Evolutionary conservation across 495 filamentous ascomycete species (phyloP).

Genomic region (Aspergillus homomorphus): DNA sequence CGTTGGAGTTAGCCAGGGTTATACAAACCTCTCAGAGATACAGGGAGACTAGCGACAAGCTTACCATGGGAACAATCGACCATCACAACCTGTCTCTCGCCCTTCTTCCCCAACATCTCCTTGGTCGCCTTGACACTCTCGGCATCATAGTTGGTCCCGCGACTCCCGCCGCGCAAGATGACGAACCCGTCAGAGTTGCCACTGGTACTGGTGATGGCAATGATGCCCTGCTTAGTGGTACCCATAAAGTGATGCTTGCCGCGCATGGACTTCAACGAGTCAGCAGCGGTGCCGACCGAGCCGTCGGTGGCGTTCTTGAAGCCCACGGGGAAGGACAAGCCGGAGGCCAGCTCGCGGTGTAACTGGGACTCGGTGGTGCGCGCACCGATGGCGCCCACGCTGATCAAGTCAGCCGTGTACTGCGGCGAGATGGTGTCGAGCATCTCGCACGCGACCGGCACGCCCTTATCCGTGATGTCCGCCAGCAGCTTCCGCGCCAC

Average conservation of each 20-base stretch:
- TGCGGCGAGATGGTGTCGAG: conserved; percentile 86
- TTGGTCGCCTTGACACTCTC: conserved; percentile 69
- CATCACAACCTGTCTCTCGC: conserved; percentile 78
- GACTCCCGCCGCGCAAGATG: conserved; percentile 77
- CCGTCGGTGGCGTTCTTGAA: conserved; percentile 97
- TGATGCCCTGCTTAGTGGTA: conserved; percentile 86
- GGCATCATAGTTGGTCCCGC: conserved; percentile 80
- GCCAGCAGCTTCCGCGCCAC: conserved; percentile 75
- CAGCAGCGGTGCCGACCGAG: conserved; percentile 74
- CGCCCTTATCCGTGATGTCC: conserved; percentile 69
- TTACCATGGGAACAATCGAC: conserved; percentile 81
- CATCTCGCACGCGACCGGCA: conserved; percentile 91
- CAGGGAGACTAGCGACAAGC: neutral
- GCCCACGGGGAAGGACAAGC: conserved; percentile 85
- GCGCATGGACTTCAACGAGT: conserved; percentile 68
- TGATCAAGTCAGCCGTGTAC: conserved; percentile 85
- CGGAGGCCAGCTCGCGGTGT: conserved; percentile 84
- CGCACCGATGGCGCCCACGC: conserved; percentile 83
- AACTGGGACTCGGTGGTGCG: conserved; percentile 87
- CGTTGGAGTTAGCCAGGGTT: neutral
- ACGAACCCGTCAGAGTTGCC: conserved; percentile 91
- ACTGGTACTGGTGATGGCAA: conserved; percentile 77
- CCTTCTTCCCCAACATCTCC: conserved; percentile 72
- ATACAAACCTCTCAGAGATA: neutral
- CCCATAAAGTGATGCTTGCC: conserved; percentile 88